Evolutionary conservation across 2,329 filamentous ascomycete genomes (phyloP), one percentile per base, ranked within the genome.

Genomic region (Lecanicillium sp.): DNA sequence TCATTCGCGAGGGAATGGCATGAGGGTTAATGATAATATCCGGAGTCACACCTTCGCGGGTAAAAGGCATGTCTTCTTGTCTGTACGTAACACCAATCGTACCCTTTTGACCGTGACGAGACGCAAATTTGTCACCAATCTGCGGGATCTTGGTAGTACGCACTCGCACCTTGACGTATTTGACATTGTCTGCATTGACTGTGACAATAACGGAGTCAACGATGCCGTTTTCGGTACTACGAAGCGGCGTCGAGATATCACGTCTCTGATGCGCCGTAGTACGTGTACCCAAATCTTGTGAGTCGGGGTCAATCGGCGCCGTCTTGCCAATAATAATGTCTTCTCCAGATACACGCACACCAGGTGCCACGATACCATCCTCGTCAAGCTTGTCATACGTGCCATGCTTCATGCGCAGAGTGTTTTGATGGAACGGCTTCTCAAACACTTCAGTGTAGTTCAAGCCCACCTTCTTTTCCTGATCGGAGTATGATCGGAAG

Each of bases 241-340:
- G 78, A 20, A 98, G 72, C 14, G 92, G 90, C 3, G 92, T 98
- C 13, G 90, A 96, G 3, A 94, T 90, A 60, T 98, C 94, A 38
- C 92, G 81, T 67, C 95, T 94, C 52, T 86, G 82, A 61, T 98
- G 92, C 41, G 84, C 70, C 51, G 86, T 88, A 17, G 87, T 94
- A 45, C 92, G 78, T 56, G 95, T 89, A 6, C 92, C 92, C 46
- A 96, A 73, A 60, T 98, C 92, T 58, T 95, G 87, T 13, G 85
- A 84, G 53, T 98, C 92, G 3, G 87, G 82, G 34, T 88, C 84
- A 58, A 98, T 87, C 2, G 94, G 94, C 9, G 90, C 89, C 3
- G 92, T 96, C 71, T 98, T 98, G 47, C 94, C 92, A 47, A 98
- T 98, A 59, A 98, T 96, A 56, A 98, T 95, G 60, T 98, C 92